Base-by-base conservation (phyloP, 169 alveolate species). In the Eimeria acervulina region DNA sequence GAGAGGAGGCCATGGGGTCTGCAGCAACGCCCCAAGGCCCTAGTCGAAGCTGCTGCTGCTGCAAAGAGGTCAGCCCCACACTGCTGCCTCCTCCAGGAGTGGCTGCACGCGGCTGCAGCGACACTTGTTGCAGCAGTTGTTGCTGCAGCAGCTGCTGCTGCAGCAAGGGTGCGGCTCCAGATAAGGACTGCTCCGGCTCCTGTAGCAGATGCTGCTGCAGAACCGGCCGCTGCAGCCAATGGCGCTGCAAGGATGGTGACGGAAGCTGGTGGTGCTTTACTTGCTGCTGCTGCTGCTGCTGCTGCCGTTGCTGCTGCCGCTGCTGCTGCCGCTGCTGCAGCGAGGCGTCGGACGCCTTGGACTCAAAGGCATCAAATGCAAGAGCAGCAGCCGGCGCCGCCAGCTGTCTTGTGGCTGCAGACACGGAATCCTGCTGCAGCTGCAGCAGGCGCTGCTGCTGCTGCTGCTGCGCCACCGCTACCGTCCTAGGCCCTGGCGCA, bases 171-270 rank as follows among this genome's bases (percentile, higher is more conserved):
- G 90, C 15, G 21, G 88, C 26, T 31, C 78, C 88, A 47, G 59
- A 5, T 38, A 63, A 19, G 42, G 7, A 38, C 44, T 61, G 94
- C 94, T 61, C 76, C 44, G 47, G 92, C 74, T 31, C 78, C 78
- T 55, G 94, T 36, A 33, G 59, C 94, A 61, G 94, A 66, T 87
- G 94, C 94, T 87, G 94, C 63, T 55, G 94, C 40, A 55, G 63
- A 21, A 87, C 33, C n/a, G 52, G 94, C 83, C 66, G 80, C 83
- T 61, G 80, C 81, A 87, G 94, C 66, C 33, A 42, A 19, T 21
- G 81, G 7, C 36, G 84, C 94, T 87, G 80, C 38, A 59, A 28
- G 15, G 61, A 51, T 15, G 59, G 92, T 13, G 92, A 55, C 4
- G 92, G 28, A n/a, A 44, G 90, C 38, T 80, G 90, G n/a, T 21